Base-by-base conservation (phyloP, 2,329 filamentous ascomycete species). In the Hypoxylon sp. region DNA sequence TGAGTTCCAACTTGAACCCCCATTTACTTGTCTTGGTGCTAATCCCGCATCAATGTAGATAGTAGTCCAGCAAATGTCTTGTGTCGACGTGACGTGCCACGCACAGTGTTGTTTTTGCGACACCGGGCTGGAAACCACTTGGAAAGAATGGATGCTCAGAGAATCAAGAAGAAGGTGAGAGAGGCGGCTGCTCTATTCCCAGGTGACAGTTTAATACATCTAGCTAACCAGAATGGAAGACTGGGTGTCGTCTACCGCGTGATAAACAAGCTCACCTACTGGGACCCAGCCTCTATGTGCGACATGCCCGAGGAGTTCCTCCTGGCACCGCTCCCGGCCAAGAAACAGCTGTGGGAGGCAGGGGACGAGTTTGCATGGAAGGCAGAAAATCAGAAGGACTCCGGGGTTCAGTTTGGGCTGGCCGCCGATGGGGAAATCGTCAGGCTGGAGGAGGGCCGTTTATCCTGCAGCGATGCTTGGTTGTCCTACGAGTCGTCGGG, bases 301-400 rank as follows among this genome's bases (percentile, higher is more conserved):
- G 53, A 65, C 17, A 54, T 71, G 2, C 65, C 63, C 17, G 35
- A 59, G 0, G 68, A 71, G 26, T 65, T 77, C 3, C 25, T 75
- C 5, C 34, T 78, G 13, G 71, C 74, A 29, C 73, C 73, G n/a
- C 63, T 78, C 2, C 75, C 75, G 2, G 64, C 71, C 1, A 69
- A 65, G 43, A 75, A 72, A 54, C 65, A 70, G 37, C 66, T 78
- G 3, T 78, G 75, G 75, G 74, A 78, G 63, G 73, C 75, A 32
- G 35, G 15, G 4, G 59, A 72, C 44, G 69, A 69, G 52, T 20
- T 47, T 3, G 20, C 49, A 11, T 77, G 75, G 73, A 66, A 66
- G 47, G 13, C 44, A 7, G 69, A 73, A 60, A 61, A 29, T 7
- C 58, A 67, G 16, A 65, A 42, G 32, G 60, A 67, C 9, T 43